phyloP scores from a whole-genome alignment of 1,284 basidiomycete genomes.

The Melampsora occidentalis region DNA sequence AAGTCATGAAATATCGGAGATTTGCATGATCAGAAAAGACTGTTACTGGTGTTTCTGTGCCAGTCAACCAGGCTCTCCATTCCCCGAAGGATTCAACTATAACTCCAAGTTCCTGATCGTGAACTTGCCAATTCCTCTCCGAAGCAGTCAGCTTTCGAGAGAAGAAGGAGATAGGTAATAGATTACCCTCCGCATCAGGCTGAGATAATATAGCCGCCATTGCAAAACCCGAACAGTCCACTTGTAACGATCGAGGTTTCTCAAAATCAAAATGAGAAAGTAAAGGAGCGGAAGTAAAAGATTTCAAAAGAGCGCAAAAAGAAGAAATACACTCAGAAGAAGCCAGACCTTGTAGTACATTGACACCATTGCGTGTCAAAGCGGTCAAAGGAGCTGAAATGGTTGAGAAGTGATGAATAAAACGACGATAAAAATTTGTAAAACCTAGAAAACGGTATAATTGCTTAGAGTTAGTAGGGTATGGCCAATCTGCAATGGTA shows the following conservation, averaged over 20 bases:
- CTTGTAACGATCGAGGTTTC: background rate
- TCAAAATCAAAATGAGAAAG: conserved; percentile 22
- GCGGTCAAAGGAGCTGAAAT: background rate
- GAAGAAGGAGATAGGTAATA: conserved; percentile 18
- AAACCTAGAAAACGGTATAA: background rate
- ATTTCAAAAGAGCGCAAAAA: background rate
- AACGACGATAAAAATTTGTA: background rate
- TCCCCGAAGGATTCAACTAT: too few relatives aligned
- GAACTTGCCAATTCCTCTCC: conserved; percentile 2
- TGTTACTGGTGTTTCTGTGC: background rate
- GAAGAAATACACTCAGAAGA: background rate
- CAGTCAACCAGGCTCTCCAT: conserved; percentile 25
- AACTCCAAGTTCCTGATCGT: conserved; percentile 25
- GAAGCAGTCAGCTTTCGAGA: conserved; percentile 10
- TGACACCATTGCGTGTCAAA: background rate
- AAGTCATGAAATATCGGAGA: conserved; percentile 27
- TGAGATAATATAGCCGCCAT: conserved; percentile 19
- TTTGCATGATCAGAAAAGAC: conserved; percentile 37
- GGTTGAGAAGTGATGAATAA: conserved; percentile 15
- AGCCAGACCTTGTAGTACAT: background rate
- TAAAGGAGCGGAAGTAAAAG: conserved; percentile 6
- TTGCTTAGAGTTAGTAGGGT: background rate
- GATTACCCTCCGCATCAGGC: background rate
- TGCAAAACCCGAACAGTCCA: conserved; percentile 20
- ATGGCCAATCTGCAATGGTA: conserved; percentile 19